These are phyloP conservation scores for Oryza glaberrima DNA, from an alignment of 176 grass and related monocot genomes.

Conservation along the genomic window DNA sequence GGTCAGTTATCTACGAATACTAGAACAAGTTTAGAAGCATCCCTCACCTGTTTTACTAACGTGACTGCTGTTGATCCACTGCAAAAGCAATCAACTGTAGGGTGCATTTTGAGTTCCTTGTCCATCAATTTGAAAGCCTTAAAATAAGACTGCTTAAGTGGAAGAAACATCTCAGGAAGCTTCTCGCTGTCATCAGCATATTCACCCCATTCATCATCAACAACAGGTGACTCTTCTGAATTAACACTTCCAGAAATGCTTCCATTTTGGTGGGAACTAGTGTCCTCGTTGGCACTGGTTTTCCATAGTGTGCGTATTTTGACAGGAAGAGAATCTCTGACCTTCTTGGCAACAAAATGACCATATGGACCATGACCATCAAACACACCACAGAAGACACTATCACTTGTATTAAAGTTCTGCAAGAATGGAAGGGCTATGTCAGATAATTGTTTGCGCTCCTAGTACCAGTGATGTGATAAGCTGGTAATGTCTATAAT, in stretches of 20 bases:
- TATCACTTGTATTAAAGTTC: constrained; percentile 73
- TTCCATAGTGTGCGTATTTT: constrained; percentile 74
- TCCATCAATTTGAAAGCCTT: constrained; percentile 98
- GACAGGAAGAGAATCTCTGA: constrained; percentile 95
- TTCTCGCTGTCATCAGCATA: constrained; percentile 58
- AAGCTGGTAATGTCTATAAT: neutral
- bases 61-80: constrained; percentile 95
- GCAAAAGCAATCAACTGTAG: constrained; percentile 95
- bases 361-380: constrained; percentile 96
- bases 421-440: constrained; percentile 40
- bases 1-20: constrained; percentile 26
- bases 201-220: constrained; percentile 83
- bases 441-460: neutral
- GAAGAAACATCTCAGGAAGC: constrained; percentile 82
- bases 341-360: constrained; percentile 96
- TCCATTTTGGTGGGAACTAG: constrained; percentile 68
- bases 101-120: constrained; percentile 86
- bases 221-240: constrained; percentile 73
- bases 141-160: constrained; percentile 87
- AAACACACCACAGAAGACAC: constrained; percentile 86
- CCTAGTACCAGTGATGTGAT: constrained; percentile 8
- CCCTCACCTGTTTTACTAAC: constrained; percentile 85
- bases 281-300: constrained; percentile 45
- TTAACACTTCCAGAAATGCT: constrained; percentile 66
- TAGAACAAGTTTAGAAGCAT: constrained; percentile 42